Percentiles rank a stretch among this genome's conserved stretches.
These are phyloP conservation scores for Cryphonectria japonica DNA, from an alignment of 2,329 filamentous ascomycete species.

Conservation along the genomic window DNA sequence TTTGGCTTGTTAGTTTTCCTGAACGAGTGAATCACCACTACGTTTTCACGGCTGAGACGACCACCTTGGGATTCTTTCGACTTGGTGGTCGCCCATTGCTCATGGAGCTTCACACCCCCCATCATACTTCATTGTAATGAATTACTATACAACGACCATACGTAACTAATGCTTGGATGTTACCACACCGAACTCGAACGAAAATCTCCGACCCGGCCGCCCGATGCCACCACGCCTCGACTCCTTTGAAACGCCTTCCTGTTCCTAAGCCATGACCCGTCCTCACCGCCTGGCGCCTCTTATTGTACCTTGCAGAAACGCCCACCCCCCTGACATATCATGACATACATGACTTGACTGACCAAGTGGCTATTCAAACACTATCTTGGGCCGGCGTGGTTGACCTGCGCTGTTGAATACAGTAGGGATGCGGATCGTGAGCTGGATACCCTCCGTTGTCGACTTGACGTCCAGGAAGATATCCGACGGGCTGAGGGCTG, in stretches of 20 bases:
- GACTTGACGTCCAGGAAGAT: constrained; percentile 62
- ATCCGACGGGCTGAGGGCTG: constrained; percentile 49
- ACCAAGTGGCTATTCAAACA: constrained; percentile 34
- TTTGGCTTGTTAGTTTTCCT: background rate
- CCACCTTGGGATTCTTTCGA: background rate
- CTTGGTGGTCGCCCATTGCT: background rate
- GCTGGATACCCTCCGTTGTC: constrained; percentile 60
- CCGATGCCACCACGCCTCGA: constrained; percentile 1
- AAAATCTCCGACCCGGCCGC: background rate
- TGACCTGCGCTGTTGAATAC: constrained; percentile 49
- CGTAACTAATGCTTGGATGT: background rate
- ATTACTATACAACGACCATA: background rate
- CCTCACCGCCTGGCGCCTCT: background rate
- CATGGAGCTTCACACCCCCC: background rate
- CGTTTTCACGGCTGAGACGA: background rate
- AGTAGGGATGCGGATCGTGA: constrained; percentile 61
- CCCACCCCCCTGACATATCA: background rate
- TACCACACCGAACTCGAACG: background rate
- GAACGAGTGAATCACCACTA: background rate
- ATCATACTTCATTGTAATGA: background rate
- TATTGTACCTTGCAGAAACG: background rate
- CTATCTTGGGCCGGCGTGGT: constrained; percentile 38
- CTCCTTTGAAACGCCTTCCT: background rate
- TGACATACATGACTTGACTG: background rate
- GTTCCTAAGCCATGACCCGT: background rate